Conservation (phyloP, 73 alveolate genomes). For the Breviolum minutum region DNA sequence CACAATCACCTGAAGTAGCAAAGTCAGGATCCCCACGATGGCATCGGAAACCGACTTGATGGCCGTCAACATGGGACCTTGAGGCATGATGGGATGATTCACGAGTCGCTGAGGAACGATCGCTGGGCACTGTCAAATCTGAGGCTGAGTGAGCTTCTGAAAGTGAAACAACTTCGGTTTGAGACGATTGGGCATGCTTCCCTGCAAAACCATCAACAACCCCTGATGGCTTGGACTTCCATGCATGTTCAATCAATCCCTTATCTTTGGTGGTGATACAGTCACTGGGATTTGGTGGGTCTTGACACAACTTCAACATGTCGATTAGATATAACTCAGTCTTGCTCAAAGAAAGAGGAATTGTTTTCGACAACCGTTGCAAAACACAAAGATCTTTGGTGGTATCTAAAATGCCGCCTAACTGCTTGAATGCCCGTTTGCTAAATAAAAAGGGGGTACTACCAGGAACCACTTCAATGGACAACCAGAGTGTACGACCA, state of each 20-base stretch:
- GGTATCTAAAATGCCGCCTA: neutral
- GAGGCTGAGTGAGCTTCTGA: neutral
- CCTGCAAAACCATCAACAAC: neutral
- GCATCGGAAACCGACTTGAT: neutral
- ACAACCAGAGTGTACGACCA: neutral
- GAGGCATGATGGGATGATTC: neutral
- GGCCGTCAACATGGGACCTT: neutral
- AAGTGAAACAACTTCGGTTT: neutral
- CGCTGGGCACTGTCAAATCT: neutral
- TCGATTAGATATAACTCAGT: neutral
- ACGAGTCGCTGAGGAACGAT: neutral
- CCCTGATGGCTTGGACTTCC: neutral
- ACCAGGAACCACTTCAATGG: slow-evolving; percentile 21
- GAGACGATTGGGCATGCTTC: neutral
- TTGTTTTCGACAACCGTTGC: neutral
- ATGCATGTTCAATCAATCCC: no score
- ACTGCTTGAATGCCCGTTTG: slow-evolving; percentile 3
- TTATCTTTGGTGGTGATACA: no score
- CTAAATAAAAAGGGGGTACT: slow-evolving; percentile 6
- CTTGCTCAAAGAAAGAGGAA: neutral
- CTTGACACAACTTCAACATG: neutral
- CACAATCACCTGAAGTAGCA: neutral
- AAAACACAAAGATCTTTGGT: neutral
- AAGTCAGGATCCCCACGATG: neutral
- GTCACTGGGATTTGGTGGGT: no score